These are phyloP conservation scores for Nelumbo lutea DNA, from an alignment of 164 flowering plant genomes.

Conservation along the genomic window DNA sequence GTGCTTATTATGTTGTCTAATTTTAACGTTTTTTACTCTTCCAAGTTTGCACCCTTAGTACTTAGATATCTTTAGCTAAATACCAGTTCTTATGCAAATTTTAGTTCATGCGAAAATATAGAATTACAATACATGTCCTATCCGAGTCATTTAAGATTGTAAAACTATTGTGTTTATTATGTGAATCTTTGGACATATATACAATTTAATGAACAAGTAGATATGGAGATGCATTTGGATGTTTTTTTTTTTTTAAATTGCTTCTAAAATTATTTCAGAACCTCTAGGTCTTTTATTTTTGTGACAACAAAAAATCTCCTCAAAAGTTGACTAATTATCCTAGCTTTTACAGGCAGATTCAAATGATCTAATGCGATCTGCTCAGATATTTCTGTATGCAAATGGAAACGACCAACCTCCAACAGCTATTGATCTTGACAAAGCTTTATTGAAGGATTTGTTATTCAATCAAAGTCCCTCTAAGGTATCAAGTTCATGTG, in stretches of 20 bases:
- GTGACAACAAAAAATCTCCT: no score
- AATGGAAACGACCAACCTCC: constrained; percentile 75
- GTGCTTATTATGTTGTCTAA: no score
- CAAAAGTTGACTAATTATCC: neutral
- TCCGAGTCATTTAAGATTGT: no score
- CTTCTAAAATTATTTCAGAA: neutral
- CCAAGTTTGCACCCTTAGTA: no score
- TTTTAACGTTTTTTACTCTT: no score
- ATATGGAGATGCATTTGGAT: neutral
- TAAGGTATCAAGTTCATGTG: constrained; percentile 48
- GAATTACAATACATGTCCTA: no score
- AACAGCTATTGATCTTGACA: constrained; percentile 84
- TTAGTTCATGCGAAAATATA: no score
- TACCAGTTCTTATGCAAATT: no score
- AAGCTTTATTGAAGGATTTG: constrained; percentile 62
- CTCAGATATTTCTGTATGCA: constrained; percentile 49
- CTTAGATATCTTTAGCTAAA: no score
- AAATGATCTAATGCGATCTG: constrained; percentile 65
- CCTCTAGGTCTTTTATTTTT: neutral
- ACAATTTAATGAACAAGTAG: neutral
- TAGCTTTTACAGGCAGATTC: constrained; percentile 49
- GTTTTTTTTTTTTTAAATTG: neutral
- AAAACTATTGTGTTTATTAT: no score
- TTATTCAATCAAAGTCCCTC: constrained; percentile 80
- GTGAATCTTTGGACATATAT: neutral